Base-by-base conservation (phyloP, 768 basidiomycete species). In the Collybia sordida region DNA sequence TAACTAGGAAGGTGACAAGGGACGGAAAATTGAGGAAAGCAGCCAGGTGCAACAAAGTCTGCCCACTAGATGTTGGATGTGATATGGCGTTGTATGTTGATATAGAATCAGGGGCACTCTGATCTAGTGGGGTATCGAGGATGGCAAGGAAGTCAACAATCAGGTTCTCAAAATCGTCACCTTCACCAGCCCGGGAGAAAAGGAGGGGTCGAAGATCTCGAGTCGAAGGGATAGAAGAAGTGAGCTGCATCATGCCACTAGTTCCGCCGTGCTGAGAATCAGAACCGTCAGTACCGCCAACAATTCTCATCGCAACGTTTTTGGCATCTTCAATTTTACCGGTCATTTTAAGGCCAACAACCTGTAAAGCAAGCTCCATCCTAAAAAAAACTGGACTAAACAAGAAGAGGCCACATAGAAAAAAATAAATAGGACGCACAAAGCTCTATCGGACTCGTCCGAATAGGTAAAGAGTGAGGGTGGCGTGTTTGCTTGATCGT, bases 291-390 rank as follows among this genome's bases (percentile, higher is more conserved):
- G 83, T 73, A 47, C 76, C 86, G 34, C 90, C 88, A 24, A 97
- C 90, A 56, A 97, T 97, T 24, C 93, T 81, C 81, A 94, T 85
- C 12, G 94, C 94, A 31, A 97, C 89, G 50, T 93, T 90, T 67
- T 90, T 88, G 2, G 94, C 93, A 47, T 94, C 91, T 59, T 95
- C 93, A 23, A 96, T 85, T 61, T 93, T 90, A 42, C 94, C 94
- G 0, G 93, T 96, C 91, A 97, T 95, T 73, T 96, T 94, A 55
- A 97, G 72, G 0, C 95, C 95, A 15, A 98, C 93, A 12, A 96
- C 93, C 62, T 96, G 93, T 3, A 98, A 75, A 45, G 94, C 94
- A 47, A 97, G 81, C 65, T 96, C 95, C 92, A 98, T 95, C 56
- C 92, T 95, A 58, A 23, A 59, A 54, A 51, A 31, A 17, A 50